Base-by-base conservation (phyloP, 257 asterid species). In the Paraleonurus japonicus region DNA sequence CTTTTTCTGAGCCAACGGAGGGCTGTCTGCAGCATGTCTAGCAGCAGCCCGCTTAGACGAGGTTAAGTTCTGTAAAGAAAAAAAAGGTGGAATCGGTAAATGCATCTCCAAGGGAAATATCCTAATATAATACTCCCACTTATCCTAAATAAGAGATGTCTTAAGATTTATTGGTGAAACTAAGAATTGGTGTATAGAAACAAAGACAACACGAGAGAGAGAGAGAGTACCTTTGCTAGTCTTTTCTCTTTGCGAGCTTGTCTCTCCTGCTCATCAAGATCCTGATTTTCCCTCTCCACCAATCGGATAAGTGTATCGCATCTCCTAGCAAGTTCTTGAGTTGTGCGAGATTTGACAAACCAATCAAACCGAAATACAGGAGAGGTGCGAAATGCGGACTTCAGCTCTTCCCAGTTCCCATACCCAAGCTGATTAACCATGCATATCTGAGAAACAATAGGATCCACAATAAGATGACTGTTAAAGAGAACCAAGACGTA, bases 381-480 rank as follows among this genome's bases (percentile, higher is more conserved):
- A 0, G 98, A 92, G 1, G 95, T 89, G 65, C 99, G 96, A 64
- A 95, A 95, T 39, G 98, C 98, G 26, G 97, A 88, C 85, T 95
- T 95, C 78, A 95, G 81, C 80, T 92, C 99, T 17, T 95, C 99
- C 99, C 99, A 95, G 80, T 95, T 95, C 28, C 99, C 99, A 57
- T 95, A 95, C 20, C 98, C 99, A 45, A 95, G 98, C 83, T 92
- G 92, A 89, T 92, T 96, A 74, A 88, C 92, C 97, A 86, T 89
- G 85, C 98, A 93, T 57, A 93, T 85, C 97, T 93, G 80, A n/a
- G 32, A 27, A 61, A 72, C 7, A 28, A 39, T 17, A 22, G 15
- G 45, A 59, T 39, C 11, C 3, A 37, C 32, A 17, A 30, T 5
- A 22, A 22, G 8, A 43, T 45, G 47, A 30, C 24, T 7, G 33